These are phyloP conservation scores for Alectoria sarmentosa DNA, from an alignment of 495 filamentous ascomycete species.

Conservation along the genomic window DNA sequence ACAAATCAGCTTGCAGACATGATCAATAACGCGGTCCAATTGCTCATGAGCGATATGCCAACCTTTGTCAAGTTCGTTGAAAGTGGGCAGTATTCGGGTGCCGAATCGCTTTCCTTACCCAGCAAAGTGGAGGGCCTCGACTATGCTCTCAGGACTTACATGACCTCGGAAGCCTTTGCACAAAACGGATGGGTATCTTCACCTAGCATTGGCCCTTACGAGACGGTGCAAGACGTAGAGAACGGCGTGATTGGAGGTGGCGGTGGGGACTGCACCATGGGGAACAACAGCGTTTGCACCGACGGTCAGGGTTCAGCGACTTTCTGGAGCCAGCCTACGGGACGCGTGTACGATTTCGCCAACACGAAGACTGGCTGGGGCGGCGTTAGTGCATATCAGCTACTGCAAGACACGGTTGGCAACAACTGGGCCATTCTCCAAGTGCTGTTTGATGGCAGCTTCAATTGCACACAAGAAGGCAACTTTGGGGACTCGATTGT, in stretches of 20 bases:
- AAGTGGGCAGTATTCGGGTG: slow-evolving; percentile 18
- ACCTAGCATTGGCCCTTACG: slow-evolving; percentile 6
- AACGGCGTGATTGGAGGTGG: background rate
- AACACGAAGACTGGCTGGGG: background rate
- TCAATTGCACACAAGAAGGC: slow-evolving; percentile 20
- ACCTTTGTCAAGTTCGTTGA: slow-evolving; percentile 20
- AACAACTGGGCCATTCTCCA: slow-evolving; percentile 18
- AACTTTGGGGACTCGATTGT: slow-evolving; percentile 12
- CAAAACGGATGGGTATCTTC: slow-evolving; percentile 16
- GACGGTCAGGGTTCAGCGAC: background rate
- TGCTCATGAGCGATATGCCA: slow-evolving; percentile 21
- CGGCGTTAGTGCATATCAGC: background rate
- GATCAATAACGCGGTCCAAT: slow-evolving; percentile 14
- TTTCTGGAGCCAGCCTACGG: slow-evolving; percentile 15
- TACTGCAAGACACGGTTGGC: slow-evolving; percentile 15
- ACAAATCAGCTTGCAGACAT: slow-evolving; percentile 8
- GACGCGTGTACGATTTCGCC: slow-evolving; percentile 7
- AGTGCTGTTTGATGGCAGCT: slow-evolving; percentile 23
- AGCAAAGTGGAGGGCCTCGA: slow-evolving; percentile 15
- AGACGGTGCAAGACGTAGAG: slow-evolving; percentile 5
- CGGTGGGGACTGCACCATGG: slow-evolving; percentile 2
- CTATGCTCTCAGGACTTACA: slow-evolving; percentile 20
- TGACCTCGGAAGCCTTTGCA: slow-evolving; percentile 14
- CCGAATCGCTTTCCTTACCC: slow-evolving; percentile 16
- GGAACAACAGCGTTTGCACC: slow-evolving; percentile 5